These are phyloP conservation scores for Sphaerulina musiva DNA, from an alignment of 2,329 filamentous ascomycete genomes.

Conservation along the genomic window DNA sequence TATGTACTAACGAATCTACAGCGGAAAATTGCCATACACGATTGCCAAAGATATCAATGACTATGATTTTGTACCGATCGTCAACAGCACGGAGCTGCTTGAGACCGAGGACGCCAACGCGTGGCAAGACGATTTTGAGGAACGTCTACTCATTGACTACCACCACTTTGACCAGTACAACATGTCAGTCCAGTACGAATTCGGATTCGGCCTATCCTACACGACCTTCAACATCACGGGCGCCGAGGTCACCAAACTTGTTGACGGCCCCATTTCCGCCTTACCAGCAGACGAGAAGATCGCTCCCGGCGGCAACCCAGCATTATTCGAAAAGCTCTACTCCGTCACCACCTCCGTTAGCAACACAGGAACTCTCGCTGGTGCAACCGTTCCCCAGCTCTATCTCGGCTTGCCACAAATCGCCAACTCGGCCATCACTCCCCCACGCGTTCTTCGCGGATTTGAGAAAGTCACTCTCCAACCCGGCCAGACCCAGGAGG, in stretches of 20 bases:
- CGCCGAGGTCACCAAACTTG: slow-evolving; percentile 8
- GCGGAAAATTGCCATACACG: slow-evolving; percentile 29
- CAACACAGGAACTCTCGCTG: slow-evolving; percentile 54
- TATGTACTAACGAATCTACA: no score
- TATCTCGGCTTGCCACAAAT: slow-evolving; percentile 41
- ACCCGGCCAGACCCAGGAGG: slow-evolving; percentile 20
- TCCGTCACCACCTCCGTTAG: slow-evolving; percentile 51
- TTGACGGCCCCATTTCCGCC: slow-evolving; percentile 13
- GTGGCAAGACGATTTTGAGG: slow-evolving; percentile 47
- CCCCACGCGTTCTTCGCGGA: slow-evolving; percentile 29
- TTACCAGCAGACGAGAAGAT: slow-evolving; percentile 16
- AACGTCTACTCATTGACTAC: slow-evolving; percentile 51
- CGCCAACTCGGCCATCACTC: slow-evolving; percentile 33
- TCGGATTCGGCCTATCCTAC: slow-evolving; percentile 30
- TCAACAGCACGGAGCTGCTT: slow-evolving; percentile 35
- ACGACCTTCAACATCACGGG: slow-evolving; percentile 25
- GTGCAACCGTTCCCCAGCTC: slow-evolving; percentile 51
- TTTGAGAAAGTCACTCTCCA: slow-evolving; percentile 37
- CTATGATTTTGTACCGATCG: slow-evolving; percentile 32
- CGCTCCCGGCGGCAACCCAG: slow-evolving; percentile 23
- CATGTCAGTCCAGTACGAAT: slow-evolving; percentile 29
- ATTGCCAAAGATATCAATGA: slow-evolving; percentile 26
- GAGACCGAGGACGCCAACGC: slow-evolving; percentile 34
- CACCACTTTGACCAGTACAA: slow-evolving; percentile 45
- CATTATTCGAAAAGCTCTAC: slow-evolving; percentile 58